These are phyloP conservation scores for Phialemoniopsis sp. DNA, from an alignment of 2,329 filamentous ascomycete species.

Conservation along the genomic window DNA sequence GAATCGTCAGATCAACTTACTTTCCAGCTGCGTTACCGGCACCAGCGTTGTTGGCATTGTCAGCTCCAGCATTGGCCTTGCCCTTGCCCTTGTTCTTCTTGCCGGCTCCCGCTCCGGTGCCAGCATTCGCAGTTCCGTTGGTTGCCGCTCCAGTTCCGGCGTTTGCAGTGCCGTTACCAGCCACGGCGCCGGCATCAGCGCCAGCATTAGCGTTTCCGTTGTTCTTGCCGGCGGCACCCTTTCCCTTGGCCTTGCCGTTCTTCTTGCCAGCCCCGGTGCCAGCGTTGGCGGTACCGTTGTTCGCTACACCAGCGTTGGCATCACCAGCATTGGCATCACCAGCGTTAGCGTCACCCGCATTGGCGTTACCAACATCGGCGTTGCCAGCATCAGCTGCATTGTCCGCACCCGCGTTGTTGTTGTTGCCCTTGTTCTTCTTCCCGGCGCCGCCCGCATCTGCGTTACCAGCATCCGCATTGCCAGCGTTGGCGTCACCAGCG, in stretches of 20 bases:
- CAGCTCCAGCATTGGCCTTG: too few relatives aligned
- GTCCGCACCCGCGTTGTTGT: not conserved
- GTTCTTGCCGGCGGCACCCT: not conserved
- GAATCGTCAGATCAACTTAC: too few relatives aligned
- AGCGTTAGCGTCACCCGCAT: not conserved
- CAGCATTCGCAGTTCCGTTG: not conserved
- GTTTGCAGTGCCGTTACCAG: not conserved
- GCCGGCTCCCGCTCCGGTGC: not conserved
- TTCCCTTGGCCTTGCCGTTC: not conserved
- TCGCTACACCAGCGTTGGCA: not conserved
- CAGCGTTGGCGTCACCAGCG: not conserved
- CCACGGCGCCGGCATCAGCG: not conserved
- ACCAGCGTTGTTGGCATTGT: too few relatives aligned
- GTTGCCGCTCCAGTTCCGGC: not conserved
- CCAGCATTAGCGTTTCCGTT: not conserved
- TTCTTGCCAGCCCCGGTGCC: not conserved
- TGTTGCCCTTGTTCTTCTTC: too few relatives aligned
- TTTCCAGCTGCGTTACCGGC: too few relatives aligned
- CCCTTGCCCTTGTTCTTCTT: slow-evolving; percentile 3
- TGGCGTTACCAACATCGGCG: not conserved
- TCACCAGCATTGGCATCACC: not conserved
- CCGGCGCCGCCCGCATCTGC: too few relatives aligned
- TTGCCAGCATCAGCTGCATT: not conserved
- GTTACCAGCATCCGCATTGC: too few relatives aligned
- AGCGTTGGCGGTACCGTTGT: not conserved